Conservation (phyloP, 352 stramenopile genomes). For the Phytophthora quininea region DNA sequence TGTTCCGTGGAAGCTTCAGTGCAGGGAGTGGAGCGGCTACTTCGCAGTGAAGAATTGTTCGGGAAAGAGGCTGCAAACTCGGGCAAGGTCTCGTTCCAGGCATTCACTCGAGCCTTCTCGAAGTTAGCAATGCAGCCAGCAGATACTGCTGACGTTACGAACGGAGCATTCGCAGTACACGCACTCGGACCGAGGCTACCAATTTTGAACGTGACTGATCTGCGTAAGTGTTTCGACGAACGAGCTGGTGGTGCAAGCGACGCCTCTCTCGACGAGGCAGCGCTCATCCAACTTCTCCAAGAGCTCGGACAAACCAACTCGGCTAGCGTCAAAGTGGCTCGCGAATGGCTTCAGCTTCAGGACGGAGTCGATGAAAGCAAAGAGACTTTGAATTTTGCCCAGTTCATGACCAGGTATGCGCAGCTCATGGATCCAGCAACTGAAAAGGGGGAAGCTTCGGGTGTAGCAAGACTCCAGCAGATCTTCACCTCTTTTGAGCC, state of each 20-base stretch:
- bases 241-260: slow-evolving; percentile 40
- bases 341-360: slow-evolving; percentile 30
- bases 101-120: slow-evolving; percentile 66
- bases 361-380: slow-evolving; percentile 7
- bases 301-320: slow-evolving; percentile 37
- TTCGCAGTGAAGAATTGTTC: slow-evolving; percentile 41
- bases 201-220: slow-evolving; percentile 40
- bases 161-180: slow-evolving; percentile 31
- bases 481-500: slow-evolving; percentile 52
- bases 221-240: slow-evolving; percentile 51
- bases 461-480: slow-evolving; percentile 39
- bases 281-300: slow-evolving; percentile 39
- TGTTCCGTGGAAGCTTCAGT: slow-evolving; percentile 22
- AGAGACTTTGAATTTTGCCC: slow-evolving; percentile 50
- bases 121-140: slow-evolving; percentile 53
- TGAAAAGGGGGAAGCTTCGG: slow-evolving; percentile 12
- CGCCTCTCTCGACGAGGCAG: slow-evolving; percentile 48
- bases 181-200: slow-evolving; percentile 38
- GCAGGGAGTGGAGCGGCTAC: slow-evolving; percentile 39
- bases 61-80: slow-evolving; percentile 21
- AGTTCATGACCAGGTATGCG: slow-evolving; percentile 70
- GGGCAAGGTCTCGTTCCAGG: slow-evolving; percentile 53
- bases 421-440: slow-evolving; percentile 48
- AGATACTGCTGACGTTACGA: slow-evolving; percentile 16
- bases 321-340: slow-evolving; percentile 23